Evolutionary conservation across 2,329 filamentous ascomycete species (phyloP).

Genomic region (Zasmidium citrigriseum): DNA sequence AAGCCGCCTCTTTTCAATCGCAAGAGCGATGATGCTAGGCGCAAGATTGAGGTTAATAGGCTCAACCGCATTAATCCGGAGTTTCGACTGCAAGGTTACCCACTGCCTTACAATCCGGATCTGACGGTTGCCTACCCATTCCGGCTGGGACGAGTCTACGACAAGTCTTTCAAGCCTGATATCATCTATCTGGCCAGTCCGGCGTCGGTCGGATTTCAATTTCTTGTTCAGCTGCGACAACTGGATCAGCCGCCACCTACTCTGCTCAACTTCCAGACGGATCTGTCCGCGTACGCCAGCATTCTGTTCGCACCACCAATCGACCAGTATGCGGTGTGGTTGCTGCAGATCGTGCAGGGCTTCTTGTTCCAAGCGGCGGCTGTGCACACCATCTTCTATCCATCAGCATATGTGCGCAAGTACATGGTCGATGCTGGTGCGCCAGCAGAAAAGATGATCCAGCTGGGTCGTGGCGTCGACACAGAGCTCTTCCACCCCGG

Average conservation of each 20-base stretch:
- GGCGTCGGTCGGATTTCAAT: conserved; percentile 69
- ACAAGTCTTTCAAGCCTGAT: conserved; percentile 65
- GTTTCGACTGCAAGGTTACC: conserved; percentile 63
- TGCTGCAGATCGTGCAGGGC: conserved; percentile 65
- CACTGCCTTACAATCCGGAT: conserved; percentile 70
- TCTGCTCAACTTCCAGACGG: conserved; percentile 72
- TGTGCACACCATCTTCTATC: conserved; percentile 69
- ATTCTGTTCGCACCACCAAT: conserved; percentile 68
- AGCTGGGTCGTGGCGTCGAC: conserved; percentile 66
- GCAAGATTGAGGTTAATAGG: conserved; percentile 31
- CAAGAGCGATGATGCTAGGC: conserved; percentile 27
- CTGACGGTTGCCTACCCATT: conserved; percentile 71
- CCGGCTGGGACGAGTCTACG: conserved; percentile 62
- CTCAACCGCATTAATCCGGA: conserved; percentile 47
- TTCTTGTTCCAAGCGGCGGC: conserved; percentile 64
- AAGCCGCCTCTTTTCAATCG: conserved; percentile 32
- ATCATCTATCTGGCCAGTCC: conserved; percentile 70
- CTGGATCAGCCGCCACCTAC: conserved; percentile 58
- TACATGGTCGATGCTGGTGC: conserved; percentile 63
- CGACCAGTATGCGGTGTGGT: conserved; percentile 61
- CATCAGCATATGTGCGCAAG: conserved; percentile 61
- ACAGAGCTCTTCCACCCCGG: conserved; percentile 61
- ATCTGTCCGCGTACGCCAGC: conserved; percentile 67
- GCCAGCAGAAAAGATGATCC: conserved; percentile 57
- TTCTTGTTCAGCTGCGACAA: conserved; percentile 68